Evolutionary conservation across 2,329 filamentous ascomycete genomes (phyloP), one percentile per base, ranked within the genome.

Genomic region (Hymenoscyphus salicellus): DNA sequence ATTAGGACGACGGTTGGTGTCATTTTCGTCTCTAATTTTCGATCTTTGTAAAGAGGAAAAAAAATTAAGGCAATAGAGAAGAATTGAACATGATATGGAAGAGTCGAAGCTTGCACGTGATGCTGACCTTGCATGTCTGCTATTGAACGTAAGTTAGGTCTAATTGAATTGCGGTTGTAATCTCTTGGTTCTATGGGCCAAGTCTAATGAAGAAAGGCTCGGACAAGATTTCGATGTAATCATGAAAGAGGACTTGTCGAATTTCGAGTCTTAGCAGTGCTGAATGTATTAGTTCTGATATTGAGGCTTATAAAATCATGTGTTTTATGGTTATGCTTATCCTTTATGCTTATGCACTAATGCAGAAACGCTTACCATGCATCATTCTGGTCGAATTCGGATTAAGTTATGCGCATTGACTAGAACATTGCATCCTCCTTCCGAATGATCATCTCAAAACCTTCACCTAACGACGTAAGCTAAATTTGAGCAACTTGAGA

Each of bases 1-100:
- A 61, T 61, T 6, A 61, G 28, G 26, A 55, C 43, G 26, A 61
- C 30, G 1, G 58, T 61, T 30, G 58, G 58, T 14, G 58, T 38
- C 41, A 46, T 46, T 32, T 32, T 32, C 7, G 30, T 55, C 20
- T 55, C 5, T 26, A 5, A 55, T 3, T 5, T 55, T 26, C 28
- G 6, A 28, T 55, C 49, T 55, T 26, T 55, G 3, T 55, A 7
- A 55, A 55, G 49, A 26, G 17, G 28, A 23, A 26, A 16, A 55
- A 55, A 26, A 6, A 14, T 0, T 55, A 55, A 55, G 20, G 28
- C 20, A 26, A 26, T 1, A 26, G 6, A 55, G 49, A 6, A 26
- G 7, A 26, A 26, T 55, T 26, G 49, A 55, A 55, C 20, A 26
- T 23, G 20, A 55, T 55, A 55, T 55, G 28, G 23, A 55, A 26